Evolutionary conservation across 2,329 filamentous ascomycete genomes (phyloP), one percentile per base, ranked within the genome.

Genomic region (Epichloe festucae): DNA sequence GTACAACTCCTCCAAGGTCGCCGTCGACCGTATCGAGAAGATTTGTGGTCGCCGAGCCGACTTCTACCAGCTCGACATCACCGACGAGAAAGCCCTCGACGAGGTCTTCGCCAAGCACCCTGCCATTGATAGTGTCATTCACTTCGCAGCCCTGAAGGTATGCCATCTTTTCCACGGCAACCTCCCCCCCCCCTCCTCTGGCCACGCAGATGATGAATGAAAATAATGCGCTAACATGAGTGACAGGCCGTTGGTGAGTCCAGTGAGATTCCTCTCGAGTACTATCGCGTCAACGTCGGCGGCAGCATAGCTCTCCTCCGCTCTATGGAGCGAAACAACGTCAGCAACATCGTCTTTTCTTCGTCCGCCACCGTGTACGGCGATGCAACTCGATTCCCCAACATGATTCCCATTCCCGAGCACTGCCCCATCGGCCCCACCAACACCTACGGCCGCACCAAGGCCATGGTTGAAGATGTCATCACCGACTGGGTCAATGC

Each of bases 361-460:
- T 96, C 89, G 56, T 96, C 90, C 1, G 93, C 93, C 36, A 98
- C 94, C 60, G 93, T 98, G 59, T 98, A 98, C 70, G 93, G 93
- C 65, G 94, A 98, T 70, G 93, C 91, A 50, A 97, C 93, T 45
- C 87, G 89, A 66, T 88, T 96, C 73, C 83, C 86, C 60, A 85
- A 94, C 77, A 98, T 98, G 93, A 98, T 98, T 59, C 93, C 93
- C 57, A 98, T 98, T 64, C 93, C 93, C 49, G 93, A 98, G 74
- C 77, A 87, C 70, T 98, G 93, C 78, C 93, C 94, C 54, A 88
- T 95, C 56, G 91, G 89, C 49, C 89, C 93, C 14, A 98, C 93
- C 59, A 98, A 97, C 77, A 89, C 91, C 27, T 98, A 98, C 71
- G 94, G 93, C 57, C 89, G 89, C 71, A 98, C 93, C 58, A 98